A percentile compares a stretch with the other conserved stretches of the same genome.
Evolutionary conservation across 768 basidiomycete species (phyloP).

Genomic region (Cyathus striatus): DNA sequence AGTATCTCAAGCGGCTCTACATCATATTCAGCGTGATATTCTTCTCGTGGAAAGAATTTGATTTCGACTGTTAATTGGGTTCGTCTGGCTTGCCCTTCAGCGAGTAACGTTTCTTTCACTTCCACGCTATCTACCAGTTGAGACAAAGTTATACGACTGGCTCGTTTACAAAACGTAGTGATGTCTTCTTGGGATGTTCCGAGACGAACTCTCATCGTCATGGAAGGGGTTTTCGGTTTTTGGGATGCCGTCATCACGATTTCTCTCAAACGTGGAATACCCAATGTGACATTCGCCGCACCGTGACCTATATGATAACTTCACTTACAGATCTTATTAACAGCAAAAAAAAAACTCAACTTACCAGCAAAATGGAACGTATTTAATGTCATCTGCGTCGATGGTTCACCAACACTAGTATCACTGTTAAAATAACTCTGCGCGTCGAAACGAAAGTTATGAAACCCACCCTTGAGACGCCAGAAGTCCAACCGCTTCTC

Average conservation of each 20-base stretch:
- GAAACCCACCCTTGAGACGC: conserved; percentile 89
- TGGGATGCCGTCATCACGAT: conserved; percentile 98
- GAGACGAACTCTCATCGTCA: conserved; percentile 73
- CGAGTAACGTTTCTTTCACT: conserved; percentile 74
- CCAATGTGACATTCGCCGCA: conserved; percentile 97
- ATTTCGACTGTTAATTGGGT: conserved; percentile 80
- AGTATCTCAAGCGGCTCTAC: conserved; percentile 71
- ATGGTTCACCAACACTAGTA: conserved; percentile 93
- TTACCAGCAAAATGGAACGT: conserved; percentile 98
- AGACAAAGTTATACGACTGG: conserved; percentile 79
- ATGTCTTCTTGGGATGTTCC: conserved; percentile 51
- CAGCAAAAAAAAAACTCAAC: background rate
- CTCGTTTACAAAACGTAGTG: conserved; percentile 81
- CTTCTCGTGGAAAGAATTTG: conserved; percentile 79
- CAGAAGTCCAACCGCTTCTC: conserved; percentile 95
- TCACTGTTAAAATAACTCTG: conserved; percentile 1
- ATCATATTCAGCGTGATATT: conserved; percentile 82
- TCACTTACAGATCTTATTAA: background rate
- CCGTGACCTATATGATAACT: conserved; percentile 73
- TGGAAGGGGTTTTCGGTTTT: conserved; percentile 95
- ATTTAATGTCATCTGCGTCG: conserved; percentile 99
- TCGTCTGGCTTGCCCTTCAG: conserved; percentile 62
- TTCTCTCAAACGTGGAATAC: conserved; percentile 97
- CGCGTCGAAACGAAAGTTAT: background rate
- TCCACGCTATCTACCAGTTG: conserved; percentile 81